phyloP scores from a whole-genome alignment of 1,284 basidiomycete species.

The Volvariella surrecta region DNA sequence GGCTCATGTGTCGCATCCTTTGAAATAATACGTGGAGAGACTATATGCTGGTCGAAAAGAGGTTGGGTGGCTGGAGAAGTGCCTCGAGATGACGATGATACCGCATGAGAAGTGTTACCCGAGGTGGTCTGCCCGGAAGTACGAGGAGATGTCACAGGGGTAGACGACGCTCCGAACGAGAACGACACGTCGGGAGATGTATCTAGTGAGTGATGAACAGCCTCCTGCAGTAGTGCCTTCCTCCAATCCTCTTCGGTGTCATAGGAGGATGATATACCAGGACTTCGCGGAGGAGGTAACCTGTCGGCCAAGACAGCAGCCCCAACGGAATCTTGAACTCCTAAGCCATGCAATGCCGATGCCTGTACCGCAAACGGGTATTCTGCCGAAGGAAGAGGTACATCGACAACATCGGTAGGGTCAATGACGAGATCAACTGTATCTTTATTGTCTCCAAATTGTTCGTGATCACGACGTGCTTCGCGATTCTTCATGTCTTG shows the following conservation, averaged over 20 bases:
- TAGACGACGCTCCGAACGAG: conserved; percentile 20
- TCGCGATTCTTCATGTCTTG: conserved; percentile 53
- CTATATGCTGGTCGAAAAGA: conserved; percentile 14
- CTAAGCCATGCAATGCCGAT: conserved; percentile 57
- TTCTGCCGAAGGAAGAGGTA: conserved; percentile 52
- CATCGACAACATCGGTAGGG: conserved; percentile 72
- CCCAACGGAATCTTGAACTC: conserved; percentile 61
- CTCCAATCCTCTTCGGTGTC: conserved; percentile 61
- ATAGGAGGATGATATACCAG: conserved; percentile 46
- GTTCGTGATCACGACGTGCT: conserved; percentile 25
- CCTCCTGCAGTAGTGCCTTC: conserved; percentile 59
- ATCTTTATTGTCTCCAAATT: conserved; percentile 20
- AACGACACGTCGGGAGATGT: conserved; percentile 33
- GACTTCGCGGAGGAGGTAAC: conserved; percentile 54
- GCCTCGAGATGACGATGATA: conserved; percentile 10
- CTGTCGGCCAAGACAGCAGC: conserved; percentile 65
- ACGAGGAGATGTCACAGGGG: conserved; percentile 21
- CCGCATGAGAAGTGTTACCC: too few species aligned
- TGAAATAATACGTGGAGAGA: conserved; percentile 22
- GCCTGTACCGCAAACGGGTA: conserved; percentile 71
- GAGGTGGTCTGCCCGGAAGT: conserved; percentile 4
- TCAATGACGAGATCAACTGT: conserved; percentile 54
- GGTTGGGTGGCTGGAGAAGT: conserved; percentile 12
- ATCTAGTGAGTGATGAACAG: conserved; percentile 65
- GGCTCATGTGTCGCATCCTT: conserved; percentile 13